Percentiles rank a stretch among this genome's conserved stretches.
phyloP scores from a whole-genome alignment of 2,329 filamentous ascomycete species.

The Davidsoniella virescens region DNA sequence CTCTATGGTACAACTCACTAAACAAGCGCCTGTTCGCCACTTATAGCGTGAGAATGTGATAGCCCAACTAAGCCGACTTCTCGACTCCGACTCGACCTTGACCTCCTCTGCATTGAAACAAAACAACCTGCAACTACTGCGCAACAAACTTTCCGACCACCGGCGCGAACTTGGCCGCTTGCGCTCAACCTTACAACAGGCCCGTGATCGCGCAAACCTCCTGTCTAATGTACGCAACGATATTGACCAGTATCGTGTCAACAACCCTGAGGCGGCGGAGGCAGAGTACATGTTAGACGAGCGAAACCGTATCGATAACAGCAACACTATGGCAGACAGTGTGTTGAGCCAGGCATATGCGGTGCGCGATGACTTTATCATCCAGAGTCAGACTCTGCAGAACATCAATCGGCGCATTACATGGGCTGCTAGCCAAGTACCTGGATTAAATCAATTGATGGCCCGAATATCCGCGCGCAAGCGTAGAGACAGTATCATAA shows the following conservation, averaged over 20 bases:
- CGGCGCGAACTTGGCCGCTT: conserved; percentile 66
- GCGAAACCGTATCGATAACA: conserved; percentile 69
- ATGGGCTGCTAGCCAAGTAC: conserved; percentile 74
- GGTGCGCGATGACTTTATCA: conserved; percentile 76
- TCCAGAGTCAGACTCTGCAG: conserved; percentile 74
- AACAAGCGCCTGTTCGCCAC: conserved; percentile 9
- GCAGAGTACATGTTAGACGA: conserved; percentile 97
- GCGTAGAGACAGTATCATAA: conserved; percentile 83
- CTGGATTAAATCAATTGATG: conserved; percentile 84
- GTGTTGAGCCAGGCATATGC: conserved; percentile 93
- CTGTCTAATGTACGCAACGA: conserved; percentile 82
- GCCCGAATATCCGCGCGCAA: conserved; percentile 87
- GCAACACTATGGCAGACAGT: conserved; percentile 74
- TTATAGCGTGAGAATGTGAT: conserved; percentile 65
- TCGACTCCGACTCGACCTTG: conserved; percentile 79
- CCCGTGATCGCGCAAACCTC: conserved; percentile 76
- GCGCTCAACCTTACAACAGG: conserved; percentile 54
- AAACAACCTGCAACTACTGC: conserved; percentile 82
- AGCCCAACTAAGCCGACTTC: conserved; percentile 66
- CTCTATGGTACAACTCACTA: conserved; percentile 7
- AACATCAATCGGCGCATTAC: conserved; percentile 87
- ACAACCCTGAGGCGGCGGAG: conserved; percentile 68
- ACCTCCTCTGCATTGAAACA: conserved; percentile 91
- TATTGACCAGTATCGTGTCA: conserved; percentile 73
- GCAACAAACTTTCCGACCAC: conserved; percentile 79